Percentiles rank a stretch among this genome's conserved stretches.
Evolutionary conservation across 2,329 filamentous ascomycete species (phyloP).

Genomic region (Aspergillus ochraceus): DNA sequence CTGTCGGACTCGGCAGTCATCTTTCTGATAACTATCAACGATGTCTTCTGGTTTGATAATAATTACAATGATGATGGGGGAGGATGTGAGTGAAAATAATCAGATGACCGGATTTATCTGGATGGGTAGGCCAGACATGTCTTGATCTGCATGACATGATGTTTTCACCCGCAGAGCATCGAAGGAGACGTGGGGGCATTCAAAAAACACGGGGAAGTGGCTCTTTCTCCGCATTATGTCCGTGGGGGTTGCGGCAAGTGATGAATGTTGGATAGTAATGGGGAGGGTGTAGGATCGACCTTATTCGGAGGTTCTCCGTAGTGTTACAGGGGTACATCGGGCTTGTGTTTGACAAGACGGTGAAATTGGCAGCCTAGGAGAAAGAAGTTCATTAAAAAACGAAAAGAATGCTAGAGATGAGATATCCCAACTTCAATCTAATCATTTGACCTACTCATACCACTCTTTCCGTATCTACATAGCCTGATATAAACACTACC

Average conservation of each 20-base stretch:
- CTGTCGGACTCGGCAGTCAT: not conserved
- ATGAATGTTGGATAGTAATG: not conserved
- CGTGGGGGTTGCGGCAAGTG: not conserved
- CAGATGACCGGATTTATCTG: too few relatives aligned
- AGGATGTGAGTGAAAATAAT: too few relatives aligned
- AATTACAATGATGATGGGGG: too few relatives aligned
- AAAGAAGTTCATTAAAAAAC: not conserved
- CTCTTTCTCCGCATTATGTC: conserved; percentile 1
- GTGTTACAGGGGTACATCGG: not conserved
- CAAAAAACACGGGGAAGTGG: not conserved
- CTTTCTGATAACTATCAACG: too few relatives aligned
- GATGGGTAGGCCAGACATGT: not conserved
- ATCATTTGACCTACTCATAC: not conserved
- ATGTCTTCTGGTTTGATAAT: too few relatives aligned
- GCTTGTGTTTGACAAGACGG: too few relatives aligned
- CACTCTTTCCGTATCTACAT: not conserved
- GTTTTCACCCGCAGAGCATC: not conserved
- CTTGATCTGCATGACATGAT: not conserved
- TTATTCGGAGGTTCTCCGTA: not conserved
- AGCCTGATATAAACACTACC: not conserved
- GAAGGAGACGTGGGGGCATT: conserved; percentile 1
- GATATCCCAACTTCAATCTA: not conserved
- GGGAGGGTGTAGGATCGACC: not conserved
- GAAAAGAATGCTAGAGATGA: not conserved
- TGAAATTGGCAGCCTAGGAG: too few relatives aligned